Evolutionary conservation across 2,329 filamentous ascomycete species (phyloP).

Genomic region (Sordariomycetes sp.): DNA sequence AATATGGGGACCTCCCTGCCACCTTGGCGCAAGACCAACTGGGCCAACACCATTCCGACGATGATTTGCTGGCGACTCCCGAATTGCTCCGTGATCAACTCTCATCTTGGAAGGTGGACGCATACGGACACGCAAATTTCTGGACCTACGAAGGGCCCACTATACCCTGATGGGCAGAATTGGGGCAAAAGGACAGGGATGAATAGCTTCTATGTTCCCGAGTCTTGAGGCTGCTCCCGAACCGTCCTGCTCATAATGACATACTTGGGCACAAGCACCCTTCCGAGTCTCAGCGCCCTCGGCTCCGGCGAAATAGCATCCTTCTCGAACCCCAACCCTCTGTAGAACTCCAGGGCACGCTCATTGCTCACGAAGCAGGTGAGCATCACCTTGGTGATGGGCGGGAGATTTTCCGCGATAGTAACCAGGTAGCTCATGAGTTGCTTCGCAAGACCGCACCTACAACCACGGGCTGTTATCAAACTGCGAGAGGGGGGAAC

Average conservation of each 20-base stretch:
- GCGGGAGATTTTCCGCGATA: slow-evolving; percentile 41
- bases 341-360: slow-evolving; percentile 49
- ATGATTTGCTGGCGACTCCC: too few relatives aligned
- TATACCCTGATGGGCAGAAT: background rate
- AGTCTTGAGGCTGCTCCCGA: background rate
- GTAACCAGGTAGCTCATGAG: slow-evolving; percentile 47
- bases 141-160: too few relatives aligned
- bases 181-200: background rate
- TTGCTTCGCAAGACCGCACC: slow-evolving; percentile 50
- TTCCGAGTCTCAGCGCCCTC: slow-evolving; percentile 41
- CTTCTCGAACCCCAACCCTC: slow-evolving; percentile 42
- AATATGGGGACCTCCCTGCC: too few relatives aligned
- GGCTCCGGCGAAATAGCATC: slow-evolving; percentile 46
- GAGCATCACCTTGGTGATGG: slow-evolving; percentile 59
- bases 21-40: too few relatives aligned
- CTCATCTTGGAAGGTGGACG: too few relatives aligned
- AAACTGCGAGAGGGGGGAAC: background rate
- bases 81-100: too few relatives aligned
- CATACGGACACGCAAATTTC: too few relatives aligned
- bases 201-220: background rate
- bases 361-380: slow-evolving; percentile 59
- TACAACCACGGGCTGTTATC: slow-evolving; percentile 15
- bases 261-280: slow-evolving; percentile 44
- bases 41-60: too few relatives aligned
- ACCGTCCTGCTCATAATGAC: slow-evolving; percentile 43